These are phyloP conservation scores for Ascochyta lentis DNA, from an alignment of 2,329 filamentous ascomycete species.

Conservation along the genomic window DNA sequence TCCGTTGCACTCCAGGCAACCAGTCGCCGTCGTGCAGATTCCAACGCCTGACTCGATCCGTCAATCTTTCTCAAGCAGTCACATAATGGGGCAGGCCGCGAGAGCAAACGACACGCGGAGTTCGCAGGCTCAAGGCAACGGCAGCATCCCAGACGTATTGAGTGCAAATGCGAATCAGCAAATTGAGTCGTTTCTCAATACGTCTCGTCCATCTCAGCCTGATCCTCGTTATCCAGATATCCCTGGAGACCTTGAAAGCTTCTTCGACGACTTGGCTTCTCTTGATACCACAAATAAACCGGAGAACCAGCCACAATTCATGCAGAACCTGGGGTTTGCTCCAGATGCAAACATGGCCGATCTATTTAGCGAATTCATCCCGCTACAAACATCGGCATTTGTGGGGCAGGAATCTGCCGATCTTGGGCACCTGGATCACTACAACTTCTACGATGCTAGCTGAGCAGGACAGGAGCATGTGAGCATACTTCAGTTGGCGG, in stretches of 20 bases:
- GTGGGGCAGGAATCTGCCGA: constrained; percentile 30
- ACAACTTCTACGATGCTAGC: constrained; percentile 34
- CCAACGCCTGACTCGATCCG: constrained; percentile 32
- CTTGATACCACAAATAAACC: constrained; percentile 61
- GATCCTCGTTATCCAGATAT: constrained; percentile 45
- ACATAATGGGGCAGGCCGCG: constrained; percentile 4
- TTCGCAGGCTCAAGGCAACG: constrained; percentile 13
- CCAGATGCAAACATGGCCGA: constrained; percentile 67
- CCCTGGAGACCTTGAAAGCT: constrained; percentile 55
- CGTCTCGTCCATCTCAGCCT: constrained; percentile 8
- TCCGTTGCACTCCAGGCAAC: constrained; percentile 6
- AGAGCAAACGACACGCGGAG: not conserved
- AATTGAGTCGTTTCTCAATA: constrained; percentile 7
- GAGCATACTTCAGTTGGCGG: not conserved
- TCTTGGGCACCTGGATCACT: constrained; percentile 33
- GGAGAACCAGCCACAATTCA: constrained; percentile 67
- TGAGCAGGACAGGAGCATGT: constrained; percentile 6
- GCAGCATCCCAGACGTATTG: constrained; percentile 21
- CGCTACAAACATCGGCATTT: constrained; percentile 45
- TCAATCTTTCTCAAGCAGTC: constrained; percentile 15
- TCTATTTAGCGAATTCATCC: constrained; percentile 55
- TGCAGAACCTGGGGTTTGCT: constrained; percentile 71
- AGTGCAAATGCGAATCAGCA: constrained; percentile 9
- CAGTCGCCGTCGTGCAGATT: constrained; percentile 17
- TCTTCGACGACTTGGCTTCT: constrained; percentile 65